Percentiles rank a stretch among this genome's conserved stretches.
These are phyloP conservation scores for Aspergillus saccharolyticus DNA, from an alignment of 495 filamentous ascomycete genomes.

Conservation along the genomic window DNA sequence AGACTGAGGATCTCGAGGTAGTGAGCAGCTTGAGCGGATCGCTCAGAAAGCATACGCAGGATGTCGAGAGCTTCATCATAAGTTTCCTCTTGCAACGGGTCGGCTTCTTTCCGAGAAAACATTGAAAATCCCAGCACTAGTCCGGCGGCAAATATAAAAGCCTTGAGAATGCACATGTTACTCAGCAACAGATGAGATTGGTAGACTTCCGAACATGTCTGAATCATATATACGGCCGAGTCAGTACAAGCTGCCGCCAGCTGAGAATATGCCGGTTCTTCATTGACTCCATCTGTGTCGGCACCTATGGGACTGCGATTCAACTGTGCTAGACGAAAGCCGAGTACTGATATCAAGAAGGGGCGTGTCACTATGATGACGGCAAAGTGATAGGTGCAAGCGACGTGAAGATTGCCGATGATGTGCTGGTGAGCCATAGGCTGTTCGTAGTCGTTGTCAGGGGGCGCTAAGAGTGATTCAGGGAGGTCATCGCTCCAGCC, in stretches of 20 bases:
- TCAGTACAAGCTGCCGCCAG: conserved; percentile 36
- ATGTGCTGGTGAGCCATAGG: conserved; percentile 23
- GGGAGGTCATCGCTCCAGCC: conserved; percentile 34
- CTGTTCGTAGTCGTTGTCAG: conserved; percentile 17
- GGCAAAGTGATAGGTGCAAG: conserved; percentile 41
- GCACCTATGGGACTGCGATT: conserved; percentile 22
- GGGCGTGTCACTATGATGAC: conserved; percentile 40
- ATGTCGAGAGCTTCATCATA: conserved; percentile 30
- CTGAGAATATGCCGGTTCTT: conserved; percentile 32
- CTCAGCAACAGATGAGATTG: conserved; percentile 28
- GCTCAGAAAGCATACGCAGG: conserved; percentile 28
- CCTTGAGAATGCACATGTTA: conserved; percentile 40
- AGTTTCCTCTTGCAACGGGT: conserved; percentile 28
- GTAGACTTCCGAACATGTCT: conserved; percentile 35
- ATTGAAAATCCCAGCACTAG: conserved; percentile 41
- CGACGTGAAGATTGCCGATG: conserved; percentile 37
- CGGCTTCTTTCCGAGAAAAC: conserved; percentile 32
- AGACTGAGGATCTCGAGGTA: conserved; percentile 34
- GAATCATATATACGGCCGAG: conserved; percentile 39
- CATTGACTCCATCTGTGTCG: conserved; percentile 9
- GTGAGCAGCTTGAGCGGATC: conserved; percentile 39
- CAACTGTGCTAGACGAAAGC: conserved; percentile 31
- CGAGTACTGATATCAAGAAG: conserved; percentile 35
- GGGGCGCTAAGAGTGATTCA: conserved; percentile 20
- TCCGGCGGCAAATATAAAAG: conserved; percentile 39